These are phyloP conservation scores for Xylaria nigripes DNA, from an alignment of 495 filamentous ascomycete genomes.

Conservation along the genomic window DNA sequence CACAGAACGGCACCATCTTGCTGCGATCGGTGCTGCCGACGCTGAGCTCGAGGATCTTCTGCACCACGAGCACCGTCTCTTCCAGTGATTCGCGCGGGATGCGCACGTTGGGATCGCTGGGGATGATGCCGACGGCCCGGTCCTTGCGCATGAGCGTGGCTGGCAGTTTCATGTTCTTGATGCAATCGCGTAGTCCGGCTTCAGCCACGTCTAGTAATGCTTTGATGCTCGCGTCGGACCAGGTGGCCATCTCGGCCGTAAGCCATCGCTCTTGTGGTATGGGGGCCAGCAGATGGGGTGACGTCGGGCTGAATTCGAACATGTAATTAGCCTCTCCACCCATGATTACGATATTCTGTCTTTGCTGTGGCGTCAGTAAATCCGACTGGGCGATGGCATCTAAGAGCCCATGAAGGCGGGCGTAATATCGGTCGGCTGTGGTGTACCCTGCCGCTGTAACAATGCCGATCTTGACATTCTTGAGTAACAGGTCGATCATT, in stretches of 20 bases:
- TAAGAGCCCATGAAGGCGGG: slow-evolving; percentile 73
- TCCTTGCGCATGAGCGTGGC: slow-evolving; percentile 81
- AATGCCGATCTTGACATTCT: slow-evolving; percentile 74
- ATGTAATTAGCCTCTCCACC: slow-evolving; percentile 82
- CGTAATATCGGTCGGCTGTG: slow-evolving; percentile 73
- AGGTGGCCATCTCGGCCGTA: slow-evolving; percentile 77
- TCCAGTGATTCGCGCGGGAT: slow-evolving; percentile 85
- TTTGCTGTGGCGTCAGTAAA: slow-evolving; percentile 52
- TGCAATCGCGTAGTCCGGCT: slow-evolving; percentile 67
- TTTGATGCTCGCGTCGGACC: slow-evolving; percentile 70
- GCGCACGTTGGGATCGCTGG: slow-evolving; percentile 46
- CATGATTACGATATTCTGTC: slow-evolving; percentile 76
- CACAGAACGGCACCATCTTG: slow-evolving; percentile 77
- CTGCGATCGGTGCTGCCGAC: slow-evolving; percentile 30
- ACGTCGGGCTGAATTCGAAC: slow-evolving; percentile 58
- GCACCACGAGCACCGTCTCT: slow-evolving; percentile 89
- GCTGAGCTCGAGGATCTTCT: slow-evolving; percentile 82
- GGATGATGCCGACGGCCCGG: slow-evolving; percentile 85
- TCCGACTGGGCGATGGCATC: slow-evolving; percentile 64
- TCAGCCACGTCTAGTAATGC: slow-evolving; percentile 81
- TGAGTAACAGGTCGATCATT: slow-evolving; percentile 54
- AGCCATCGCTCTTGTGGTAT: slow-evolving; percentile 70
- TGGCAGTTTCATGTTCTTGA: slow-evolving; percentile 63
- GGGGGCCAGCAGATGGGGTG: slow-evolving; percentile 48
- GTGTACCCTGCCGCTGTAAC: slow-evolving; percentile 96